Evolutionary conservation across 1,284 basidiomycete species (phyloP).

Genomic region (Ceratobasidium sp.): DNA sequence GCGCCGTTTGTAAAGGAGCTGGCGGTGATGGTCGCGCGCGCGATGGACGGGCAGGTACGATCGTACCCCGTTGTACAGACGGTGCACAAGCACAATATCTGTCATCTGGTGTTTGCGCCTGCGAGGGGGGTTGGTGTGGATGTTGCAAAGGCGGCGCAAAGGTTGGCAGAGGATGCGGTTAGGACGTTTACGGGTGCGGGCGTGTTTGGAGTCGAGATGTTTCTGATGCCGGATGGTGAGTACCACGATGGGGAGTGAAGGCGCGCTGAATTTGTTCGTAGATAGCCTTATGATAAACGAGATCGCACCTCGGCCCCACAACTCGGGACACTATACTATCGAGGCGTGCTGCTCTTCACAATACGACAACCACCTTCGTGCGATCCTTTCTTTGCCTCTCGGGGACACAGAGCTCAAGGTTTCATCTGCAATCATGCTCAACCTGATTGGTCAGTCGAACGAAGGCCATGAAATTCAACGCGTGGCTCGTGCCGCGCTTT

Average conservation of each 20-base stretch:
- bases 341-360: constrained; percentile 97
- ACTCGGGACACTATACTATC: constrained; percentile 99
- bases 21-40: constrained; percentile 97
- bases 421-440: constrained; percentile 91
- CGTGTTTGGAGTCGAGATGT: constrained; percentile 99
- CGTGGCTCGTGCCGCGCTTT: constrained; percentile 67
- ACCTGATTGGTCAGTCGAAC: constrained; percentile 84
- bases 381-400: constrained; percentile 91
- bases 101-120: constrained; percentile 92
- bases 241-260: constrained; percentile 40
- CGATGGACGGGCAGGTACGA: constrained; percentile 74
- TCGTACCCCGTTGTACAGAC: constrained; percentile 97
- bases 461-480: constrained; percentile 59
- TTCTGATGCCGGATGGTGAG: constrained; percentile 87
- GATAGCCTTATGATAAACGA: constrained; percentile 91
- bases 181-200: constrained; percentile 88
- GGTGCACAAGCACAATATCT: constrained; percentile 93
- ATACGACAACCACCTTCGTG: constrained; percentile 97
- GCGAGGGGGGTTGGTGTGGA: constrained; percentile 65
- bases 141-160: constrained; percentile 71
- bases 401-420: constrained; percentile 92
- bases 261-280: constrained; percentile 53
- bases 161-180: constrained; percentile 86
- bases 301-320: constrained; percentile 99
- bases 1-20: constrained; percentile 91